These are phyloP conservation scores for Babesia microti DNA, from an alignment of 169 alveolate species.

Conservation along the genomic window DNA sequence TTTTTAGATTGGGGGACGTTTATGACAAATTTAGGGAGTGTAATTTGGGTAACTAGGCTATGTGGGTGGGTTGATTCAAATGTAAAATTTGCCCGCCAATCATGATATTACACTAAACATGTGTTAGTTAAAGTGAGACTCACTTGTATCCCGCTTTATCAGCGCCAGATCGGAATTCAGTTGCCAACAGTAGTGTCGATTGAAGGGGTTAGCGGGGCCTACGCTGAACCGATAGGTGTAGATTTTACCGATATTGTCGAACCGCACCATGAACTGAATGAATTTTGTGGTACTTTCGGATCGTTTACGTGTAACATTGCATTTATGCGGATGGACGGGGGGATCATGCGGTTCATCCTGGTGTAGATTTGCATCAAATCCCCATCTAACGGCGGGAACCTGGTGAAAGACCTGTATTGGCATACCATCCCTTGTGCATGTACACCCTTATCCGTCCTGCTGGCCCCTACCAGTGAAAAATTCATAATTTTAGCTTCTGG, in stretches of 20 bases:
- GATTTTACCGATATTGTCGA: conserved; percentile 51
- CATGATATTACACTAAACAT: conserved; percentile 8
- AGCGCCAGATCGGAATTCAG: conserved; percentile 41
- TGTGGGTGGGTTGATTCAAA: no score
- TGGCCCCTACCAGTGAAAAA: conserved; percentile 50
- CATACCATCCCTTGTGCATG: conserved; percentile 57
- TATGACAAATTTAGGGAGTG: no score
- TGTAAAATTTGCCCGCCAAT: conserved; percentile 12
- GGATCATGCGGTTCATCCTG: conserved; percentile 41
- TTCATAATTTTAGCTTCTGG: conserved; percentile 22
- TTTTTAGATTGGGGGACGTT: no score
- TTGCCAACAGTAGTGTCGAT: conserved; percentile 58
- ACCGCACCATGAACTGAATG: conserved; percentile 46
- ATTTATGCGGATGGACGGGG: conserved; percentile 2
- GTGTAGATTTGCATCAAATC: conserved; percentile 36
- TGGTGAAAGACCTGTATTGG: conserved; percentile 55
- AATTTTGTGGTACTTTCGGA: background rate
- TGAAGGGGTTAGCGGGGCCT: conserved; percentile 44
- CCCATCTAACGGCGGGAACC: conserved; percentile 42
- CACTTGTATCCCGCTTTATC: conserved; percentile 17
- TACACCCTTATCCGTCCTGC: conserved; percentile 65
- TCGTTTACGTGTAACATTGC: background rate
- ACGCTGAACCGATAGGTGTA: conserved; percentile 51
- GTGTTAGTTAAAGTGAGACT: background rate
- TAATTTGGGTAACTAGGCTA: no score